phyloP scores from a whole-genome alignment of 1,284 basidiomycete genomes.

The Pseudozyma flocculosa region DNA sequence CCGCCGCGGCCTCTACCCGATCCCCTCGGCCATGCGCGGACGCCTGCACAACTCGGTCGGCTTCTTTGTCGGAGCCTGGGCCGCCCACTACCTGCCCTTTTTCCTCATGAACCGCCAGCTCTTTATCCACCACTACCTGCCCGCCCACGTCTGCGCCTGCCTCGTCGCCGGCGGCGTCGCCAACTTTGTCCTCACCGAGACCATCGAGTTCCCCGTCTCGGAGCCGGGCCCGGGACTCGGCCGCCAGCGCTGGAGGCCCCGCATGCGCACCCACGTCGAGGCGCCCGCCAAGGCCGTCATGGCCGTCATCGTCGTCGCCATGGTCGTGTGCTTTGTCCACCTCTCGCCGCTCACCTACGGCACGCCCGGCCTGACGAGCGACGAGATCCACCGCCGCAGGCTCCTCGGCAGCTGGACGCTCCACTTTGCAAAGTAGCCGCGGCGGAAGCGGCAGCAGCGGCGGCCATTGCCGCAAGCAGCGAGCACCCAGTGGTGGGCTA shows the following conservation, averaged over 20 bases:
- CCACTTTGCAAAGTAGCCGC: slow-evolving; percentile 34
- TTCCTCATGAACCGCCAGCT: slow-evolving; percentile 96
- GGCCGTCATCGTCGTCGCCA: slow-evolving; percentile 9
- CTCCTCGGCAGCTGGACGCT: slow-evolving; percentile 47
- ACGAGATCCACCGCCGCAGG: slow-evolving; percentile 26
- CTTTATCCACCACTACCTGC: slow-evolving; percentile 91
- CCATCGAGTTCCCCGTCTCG: slow-evolving; percentile 90
- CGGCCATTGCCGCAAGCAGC: too few relatives aligned
- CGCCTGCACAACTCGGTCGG: slow-evolving; percentile 89
- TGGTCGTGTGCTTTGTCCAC: slow-evolving; percentile 40
- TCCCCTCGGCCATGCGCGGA: slow-evolving; percentile 76
- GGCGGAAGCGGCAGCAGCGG: too few relatives aligned
- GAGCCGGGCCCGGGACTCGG: slow-evolving; percentile 61
- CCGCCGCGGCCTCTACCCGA: slow-evolving; percentile 78
- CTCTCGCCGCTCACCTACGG: slow-evolving; percentile 53
- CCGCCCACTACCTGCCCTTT: slow-evolving; percentile 94
- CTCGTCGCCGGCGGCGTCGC: slow-evolving; percentile 87
- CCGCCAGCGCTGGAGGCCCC: slow-evolving; percentile 9
- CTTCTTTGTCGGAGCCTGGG: slow-evolving; percentile 93
- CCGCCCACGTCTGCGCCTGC: slow-evolving; percentile 76
- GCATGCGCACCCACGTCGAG: slow-evolving; percentile 29
- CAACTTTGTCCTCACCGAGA: slow-evolving; percentile 71
- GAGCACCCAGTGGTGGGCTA: too few relatives aligned
- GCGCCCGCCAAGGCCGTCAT: slow-evolving; percentile 10
- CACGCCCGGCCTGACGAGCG: slow-evolving; percentile 27